Evolutionary conservation across 768 basidiomycete species (phyloP).

Genomic region (Lactarius deliciosus): DNA sequence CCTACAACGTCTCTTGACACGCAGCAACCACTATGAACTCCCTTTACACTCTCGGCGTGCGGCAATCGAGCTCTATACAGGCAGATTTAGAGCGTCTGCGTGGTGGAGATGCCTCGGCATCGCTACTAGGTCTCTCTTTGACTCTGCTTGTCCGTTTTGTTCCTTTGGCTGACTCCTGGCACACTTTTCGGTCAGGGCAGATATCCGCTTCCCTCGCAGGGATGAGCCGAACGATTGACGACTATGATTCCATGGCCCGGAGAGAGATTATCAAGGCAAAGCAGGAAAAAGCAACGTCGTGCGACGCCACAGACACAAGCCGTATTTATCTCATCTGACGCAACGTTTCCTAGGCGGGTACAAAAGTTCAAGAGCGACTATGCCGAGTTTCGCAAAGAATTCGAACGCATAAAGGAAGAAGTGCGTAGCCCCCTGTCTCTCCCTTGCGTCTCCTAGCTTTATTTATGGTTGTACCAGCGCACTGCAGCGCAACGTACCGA

Average conservation of each 20-base stretch:
- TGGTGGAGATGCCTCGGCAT: conserved; percentile 75
- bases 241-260: conserved; percentile 96
- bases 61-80: conserved; percentile 86
- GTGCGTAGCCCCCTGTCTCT: conserved; percentile 33
- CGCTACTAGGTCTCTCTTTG: conserved; percentile 70
- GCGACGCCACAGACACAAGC: conserved; percentile 3
- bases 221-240: conserved; percentile 91
- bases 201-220: conserved; percentile 97
- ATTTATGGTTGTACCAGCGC: conserved; percentile 50
- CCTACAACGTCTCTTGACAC: neutral
- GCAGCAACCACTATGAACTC: conserved; percentile 70
- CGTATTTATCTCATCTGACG: conserved; percentile 8
- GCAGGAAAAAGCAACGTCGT: conserved; percentile 95
- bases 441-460: neutral
- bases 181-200: conserved; percentile 63
- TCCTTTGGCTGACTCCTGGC: conserved; percentile 27
- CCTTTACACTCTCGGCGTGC: conserved; percentile 88
- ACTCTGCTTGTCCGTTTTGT: conserved; percentile 24
- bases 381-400: conserved; percentile 73
- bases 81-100: conserved; percentile 83
- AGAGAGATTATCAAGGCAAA: conserved; percentile 95
- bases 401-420: conserved; percentile 73
- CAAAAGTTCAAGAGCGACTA: conserved; percentile 92
- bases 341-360: conserved; percentile 62
- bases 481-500: conserved; percentile 60